Percentiles rank a stretch among this genome's conserved stretches.
These are phyloP conservation scores for Brettanomyces sp. DNA, from an alignment of 805 yeast species.

Conservation along the genomic window DNA sequence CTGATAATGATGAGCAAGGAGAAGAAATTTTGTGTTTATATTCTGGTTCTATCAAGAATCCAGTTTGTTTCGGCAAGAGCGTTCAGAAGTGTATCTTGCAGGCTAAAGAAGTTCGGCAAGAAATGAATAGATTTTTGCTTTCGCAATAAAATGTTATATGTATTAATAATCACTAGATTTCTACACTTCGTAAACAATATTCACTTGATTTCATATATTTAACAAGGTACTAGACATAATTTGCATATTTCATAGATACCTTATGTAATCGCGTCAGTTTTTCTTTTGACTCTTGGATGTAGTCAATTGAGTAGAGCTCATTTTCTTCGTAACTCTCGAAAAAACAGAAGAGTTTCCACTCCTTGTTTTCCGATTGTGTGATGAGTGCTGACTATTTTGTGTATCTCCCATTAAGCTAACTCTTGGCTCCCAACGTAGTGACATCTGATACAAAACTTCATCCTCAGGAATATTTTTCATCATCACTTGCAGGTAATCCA, in stretches of 20 bases:
- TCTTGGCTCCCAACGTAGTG: constrained; percentile 71
- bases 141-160: constrained; percentile 4
- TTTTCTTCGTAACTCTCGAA: constrained; percentile 2
- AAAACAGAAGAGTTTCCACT: neutral
- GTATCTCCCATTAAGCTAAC: constrained; percentile 25
- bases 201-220: too few relatives aligned
- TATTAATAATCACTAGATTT: constrained; percentile 2
- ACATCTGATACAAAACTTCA: constrained; percentile 70
- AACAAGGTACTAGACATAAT: too few relatives aligned
- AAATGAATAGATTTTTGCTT: constrained; percentile 35
- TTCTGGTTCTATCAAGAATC: constrained; percentile 30
- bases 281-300: neutral
- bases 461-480: constrained; percentile 58
- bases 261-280: neutral
- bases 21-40: constrained; percentile 54
- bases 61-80: constrained; percentile 23
- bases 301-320: neutral
- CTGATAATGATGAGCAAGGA: constrained; percentile 26
- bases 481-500: constrained; percentile 42
- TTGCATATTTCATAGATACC: neutral
- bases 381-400: constrained; percentile 6
- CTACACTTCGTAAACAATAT: neutral
- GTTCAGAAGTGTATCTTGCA: constrained; percentile 27
- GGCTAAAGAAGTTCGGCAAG: constrained; percentile 35
- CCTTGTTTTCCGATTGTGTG: neutral